These are phyloP conservation scores for Rhizopus microsporus DNA, from an alignment of 371 early-diverging fungal species.

Conservation along the genomic window DNA sequence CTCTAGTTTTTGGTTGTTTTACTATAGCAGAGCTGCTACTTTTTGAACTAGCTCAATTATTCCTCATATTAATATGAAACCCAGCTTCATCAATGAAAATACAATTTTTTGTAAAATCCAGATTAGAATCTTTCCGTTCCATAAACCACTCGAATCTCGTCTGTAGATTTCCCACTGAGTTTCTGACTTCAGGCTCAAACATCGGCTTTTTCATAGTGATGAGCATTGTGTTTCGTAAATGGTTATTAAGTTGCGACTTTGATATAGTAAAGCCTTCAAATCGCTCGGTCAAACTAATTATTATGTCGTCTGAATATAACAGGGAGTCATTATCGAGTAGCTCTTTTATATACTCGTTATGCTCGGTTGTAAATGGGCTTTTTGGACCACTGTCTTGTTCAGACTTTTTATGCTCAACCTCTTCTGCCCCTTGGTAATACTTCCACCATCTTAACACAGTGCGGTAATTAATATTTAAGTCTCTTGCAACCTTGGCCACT, in stretches of 20 bases:
- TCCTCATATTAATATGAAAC: conserved; percentile 13
- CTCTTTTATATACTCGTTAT: conserved; percentile 9
- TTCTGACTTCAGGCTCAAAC: conserved; percentile 14
- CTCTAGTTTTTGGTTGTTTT: neutral
- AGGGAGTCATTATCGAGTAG: conserved; percentile 13
- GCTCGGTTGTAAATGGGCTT: too few species aligned
- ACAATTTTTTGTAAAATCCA: neutral
- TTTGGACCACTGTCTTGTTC: too few species aligned
- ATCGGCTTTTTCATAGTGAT: conserved; percentile 12
- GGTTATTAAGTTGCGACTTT: conserved; percentile 16
- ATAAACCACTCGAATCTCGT: conserved; percentile 8
- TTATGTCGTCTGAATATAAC: conserved; percentile 10
- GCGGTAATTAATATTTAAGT: conserved; percentile 8
- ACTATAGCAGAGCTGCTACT: too few species aligned
- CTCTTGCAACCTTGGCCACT: conserved; percentile 8
- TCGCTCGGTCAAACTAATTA: conserved; percentile 12
- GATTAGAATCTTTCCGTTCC: conserved; percentile 5
- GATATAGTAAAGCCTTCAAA: too few species aligned
- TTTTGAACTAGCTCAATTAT: neutral
- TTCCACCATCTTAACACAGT: conserved; percentile 9
- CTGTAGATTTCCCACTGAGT: conserved; percentile 5
- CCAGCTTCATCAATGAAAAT: conserved; percentile 11
- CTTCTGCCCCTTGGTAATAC: conserved; percentile 11
- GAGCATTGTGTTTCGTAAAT: conserved; percentile 12
- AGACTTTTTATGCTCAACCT: conserved; percentile 13